These are phyloP conservation scores for Cyberlindnera sargentensis DNA, from an alignment of 805 yeast species.

Conservation along the genomic window DNA sequence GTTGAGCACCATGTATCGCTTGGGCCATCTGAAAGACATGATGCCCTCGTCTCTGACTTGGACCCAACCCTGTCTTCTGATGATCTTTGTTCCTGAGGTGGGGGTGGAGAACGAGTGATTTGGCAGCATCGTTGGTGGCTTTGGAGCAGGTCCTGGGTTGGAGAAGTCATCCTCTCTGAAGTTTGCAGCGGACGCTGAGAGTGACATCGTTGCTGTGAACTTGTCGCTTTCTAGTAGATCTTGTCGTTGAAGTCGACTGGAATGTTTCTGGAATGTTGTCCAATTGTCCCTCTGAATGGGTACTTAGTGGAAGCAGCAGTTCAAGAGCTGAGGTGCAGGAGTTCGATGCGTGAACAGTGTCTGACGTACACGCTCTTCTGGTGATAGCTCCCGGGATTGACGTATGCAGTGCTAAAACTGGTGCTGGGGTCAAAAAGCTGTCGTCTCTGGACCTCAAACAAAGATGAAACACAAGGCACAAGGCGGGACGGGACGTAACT, in stretches of 20 bases:
- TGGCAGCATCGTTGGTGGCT: conserved; percentile 35
- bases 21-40: conserved; percentile 87
- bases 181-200: conserved; percentile 38
- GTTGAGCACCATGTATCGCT: conserved; percentile 69
- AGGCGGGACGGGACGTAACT: no score
- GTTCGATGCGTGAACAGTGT: no score
- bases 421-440: no score
- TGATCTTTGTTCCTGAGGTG: conserved; percentile 20
- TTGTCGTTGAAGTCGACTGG: neutral
- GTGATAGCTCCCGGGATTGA: no score
- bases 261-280: no score
- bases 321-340: no score
- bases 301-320: no score
- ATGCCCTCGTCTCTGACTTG: conserved; percentile 90
- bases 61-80: conserved; percentile 69
- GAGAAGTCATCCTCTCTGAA: conserved; percentile 39
- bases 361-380: no score
- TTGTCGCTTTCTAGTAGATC: neutral
- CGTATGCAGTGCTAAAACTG: no score
- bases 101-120: conserved; percentile 17
- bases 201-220: conserved; percentile 14
- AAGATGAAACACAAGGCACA: no score
- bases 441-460: no score
- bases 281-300: no score
- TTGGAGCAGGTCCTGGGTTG: conserved; percentile 51